Conservation (phyloP, 2,329 filamentous ascomycete species). For the Dichotomopilus funicola region DNA sequence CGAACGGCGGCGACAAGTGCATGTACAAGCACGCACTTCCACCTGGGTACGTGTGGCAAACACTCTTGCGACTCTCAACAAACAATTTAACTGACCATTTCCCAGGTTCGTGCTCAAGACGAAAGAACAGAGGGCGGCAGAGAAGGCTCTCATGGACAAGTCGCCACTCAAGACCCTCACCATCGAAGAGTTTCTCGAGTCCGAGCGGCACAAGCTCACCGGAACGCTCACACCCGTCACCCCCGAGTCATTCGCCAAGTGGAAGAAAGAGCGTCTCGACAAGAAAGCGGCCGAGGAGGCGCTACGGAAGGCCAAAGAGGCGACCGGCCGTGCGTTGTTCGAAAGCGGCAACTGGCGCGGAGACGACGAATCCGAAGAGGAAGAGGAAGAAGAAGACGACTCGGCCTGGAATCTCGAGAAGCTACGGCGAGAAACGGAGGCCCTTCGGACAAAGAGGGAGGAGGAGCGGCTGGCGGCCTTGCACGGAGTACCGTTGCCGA, state of each 20-base stretch:
- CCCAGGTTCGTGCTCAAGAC: conserved; percentile 90
- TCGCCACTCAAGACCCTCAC: conserved; percentile 90
- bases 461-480: conserved; percentile 54
- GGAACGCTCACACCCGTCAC: conserved; percentile 91
- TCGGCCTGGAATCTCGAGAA: conserved; percentile 70
- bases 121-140: conserved; percentile 89
- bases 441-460: conserved; percentile 65
- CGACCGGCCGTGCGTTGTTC: conserved; percentile 89
- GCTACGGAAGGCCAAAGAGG: conserved; percentile 85
- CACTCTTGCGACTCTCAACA: not conserved
- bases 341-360: conserved; percentile 89
- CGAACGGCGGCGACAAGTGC: conserved; percentile 94
- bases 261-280: conserved; percentile 89
- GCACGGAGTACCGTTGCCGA: conserved; percentile 25
- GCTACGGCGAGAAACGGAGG: conserved; percentile 78
- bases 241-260: conserved; percentile 85
- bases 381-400: conserved; percentile 43
- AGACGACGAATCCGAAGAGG: conserved; percentile 56
- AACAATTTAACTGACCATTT: conserved; percentile 1
- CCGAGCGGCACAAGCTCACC: conserved; percentile 89
- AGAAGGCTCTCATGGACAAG: conserved; percentile 95
- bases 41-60: conserved; percentile 63
- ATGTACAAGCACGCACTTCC: conserved; percentile 97
- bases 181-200: conserved; percentile 94
- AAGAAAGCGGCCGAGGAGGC: conserved; percentile 96